Evolutionary conservation across 352 stramenopile species (phyloP).

Genomic region (Globisporangium spiculum): DNA sequence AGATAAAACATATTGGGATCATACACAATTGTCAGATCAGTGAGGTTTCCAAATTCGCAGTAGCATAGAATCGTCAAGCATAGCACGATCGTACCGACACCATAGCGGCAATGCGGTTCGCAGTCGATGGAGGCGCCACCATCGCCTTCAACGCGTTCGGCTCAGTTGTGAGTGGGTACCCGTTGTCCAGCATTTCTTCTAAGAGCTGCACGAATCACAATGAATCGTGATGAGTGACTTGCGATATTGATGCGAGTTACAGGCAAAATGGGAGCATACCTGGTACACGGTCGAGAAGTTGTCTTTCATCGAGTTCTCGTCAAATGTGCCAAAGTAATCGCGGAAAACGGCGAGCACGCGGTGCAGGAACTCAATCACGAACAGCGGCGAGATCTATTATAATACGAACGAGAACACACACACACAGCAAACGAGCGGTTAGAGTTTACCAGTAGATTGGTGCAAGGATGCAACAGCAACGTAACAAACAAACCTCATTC

Average conservation of each 20-base stretch:
- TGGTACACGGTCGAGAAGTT: slow-evolving; percentile 98
- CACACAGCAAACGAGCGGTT: background rate
- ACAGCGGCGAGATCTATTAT: slow-evolving; percentile 76
- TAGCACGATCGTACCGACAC: slow-evolving; percentile 45
- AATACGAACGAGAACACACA: slow-evolving; percentile 8
- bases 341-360: slow-evolving; percentile 95
- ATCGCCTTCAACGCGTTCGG: slow-evolving; percentile 97
- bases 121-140: slow-evolving; percentile 94
- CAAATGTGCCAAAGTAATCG: slow-evolving; percentile 96
- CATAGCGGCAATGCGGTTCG: slow-evolving; percentile 86
- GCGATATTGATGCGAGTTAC: background rate
- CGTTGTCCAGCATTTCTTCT: slow-evolving; percentile 98
- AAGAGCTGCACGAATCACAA: slow-evolving; percentile 51
- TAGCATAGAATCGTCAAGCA: background rate
- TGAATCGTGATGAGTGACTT: background rate
- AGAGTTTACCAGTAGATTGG: background rate
- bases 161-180: slow-evolving; percentile 96
- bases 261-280: slow-evolving; percentile 24
- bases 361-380: slow-evolving; percentile 97
- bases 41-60: too few species aligned
- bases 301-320: slow-evolving; percentile 97
- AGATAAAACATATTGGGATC: background rate
- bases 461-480: background rate
- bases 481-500: slow-evolving; percentile 77
- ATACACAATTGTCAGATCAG: background rate